Base-by-base conservation (phyloP, 129 eudicot species). In the Saposhnikovia divaricata region DNA sequence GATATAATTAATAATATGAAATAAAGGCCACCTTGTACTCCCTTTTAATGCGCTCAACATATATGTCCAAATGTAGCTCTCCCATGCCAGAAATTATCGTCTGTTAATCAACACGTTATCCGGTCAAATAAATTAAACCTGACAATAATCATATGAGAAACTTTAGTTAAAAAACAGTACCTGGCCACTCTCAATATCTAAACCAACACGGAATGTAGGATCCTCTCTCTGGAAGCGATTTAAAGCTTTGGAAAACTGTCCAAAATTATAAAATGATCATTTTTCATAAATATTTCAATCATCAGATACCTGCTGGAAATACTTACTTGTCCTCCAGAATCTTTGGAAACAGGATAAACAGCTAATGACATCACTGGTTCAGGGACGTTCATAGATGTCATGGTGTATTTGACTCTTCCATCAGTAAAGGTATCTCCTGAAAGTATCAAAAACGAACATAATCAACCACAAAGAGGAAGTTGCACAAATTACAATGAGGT, bases 51-150 rank as follows among this genome's bases (percentile, higher is more conserved):
- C 99, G 98, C 86, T 96, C 98, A 77, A 96, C 98, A 46, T 96
- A 96, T 77, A 96, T 88, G 72, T 89, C 91, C 89, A 96, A 81
- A 88, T 96, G 99, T 76, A 96, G 83, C 84, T 96, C 99, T 69
- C 99, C 99, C 99, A 96, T 96, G 81, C 99, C 99, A 45, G 99
- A 96, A 63, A 96, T 96, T 70, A 96, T 96, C 74, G 99, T 96
- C 99, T 96, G 86, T 81, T 82, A 85, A 85, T 65, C 21, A 83
- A 81, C 84, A 50, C 73, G 28, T 84, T 77, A 61, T 51, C 25
- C 63, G 78, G 48, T 74, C 63, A 39, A 37, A 15, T 55, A 77
- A 55, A 37, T 10, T 70, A 80, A 13, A 27, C 42, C 66, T 28
- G 81, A 75, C 31, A 34, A 74, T 31, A 66, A 45, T 69, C 40